phyloP scores from a whole-genome alignment of 306 rosid genomes.

The Citrullus mucosospermus region DNA sequence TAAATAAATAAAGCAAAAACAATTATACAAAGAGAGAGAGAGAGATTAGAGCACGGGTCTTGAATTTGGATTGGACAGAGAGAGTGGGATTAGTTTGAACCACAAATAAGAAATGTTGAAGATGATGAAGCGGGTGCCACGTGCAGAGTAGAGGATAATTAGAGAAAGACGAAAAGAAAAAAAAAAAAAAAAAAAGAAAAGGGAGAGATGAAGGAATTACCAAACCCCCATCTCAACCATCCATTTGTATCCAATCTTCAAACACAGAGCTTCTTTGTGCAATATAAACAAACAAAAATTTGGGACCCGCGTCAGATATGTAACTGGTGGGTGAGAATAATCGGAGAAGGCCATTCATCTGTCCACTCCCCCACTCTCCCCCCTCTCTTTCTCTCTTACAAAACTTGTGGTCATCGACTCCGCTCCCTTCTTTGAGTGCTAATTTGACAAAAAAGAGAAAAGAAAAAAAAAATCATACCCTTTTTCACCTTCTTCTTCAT shows the following conservation, averaged over 20 bases:
- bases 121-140: background rate
- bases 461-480: background rate
- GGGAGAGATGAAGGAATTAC: background rate
- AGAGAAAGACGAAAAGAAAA: background rate
- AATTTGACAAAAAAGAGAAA: background rate
- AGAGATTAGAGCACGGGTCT: background rate
- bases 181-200: background rate
- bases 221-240: background rate
- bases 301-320: conserved; percentile 44
- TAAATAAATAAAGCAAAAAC: too few relatives aligned
- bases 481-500: background rate
- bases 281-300: background rate
- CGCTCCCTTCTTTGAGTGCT: background rate
- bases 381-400: conserved; percentile 28
- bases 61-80: background rate
- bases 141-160: background rate
- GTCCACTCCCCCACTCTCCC: conserved; percentile 22
- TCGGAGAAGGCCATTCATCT: background rate
- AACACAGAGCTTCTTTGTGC: background rate
- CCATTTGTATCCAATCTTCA: background rate
- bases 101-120: background rate
- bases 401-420: conserved; percentile 52
- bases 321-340: conserved; percentile 47
- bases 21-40: background rate
- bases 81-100: background rate